Conservation (phyloP, 345 rosid genomes). For the Clarkia xantiana region DNA sequence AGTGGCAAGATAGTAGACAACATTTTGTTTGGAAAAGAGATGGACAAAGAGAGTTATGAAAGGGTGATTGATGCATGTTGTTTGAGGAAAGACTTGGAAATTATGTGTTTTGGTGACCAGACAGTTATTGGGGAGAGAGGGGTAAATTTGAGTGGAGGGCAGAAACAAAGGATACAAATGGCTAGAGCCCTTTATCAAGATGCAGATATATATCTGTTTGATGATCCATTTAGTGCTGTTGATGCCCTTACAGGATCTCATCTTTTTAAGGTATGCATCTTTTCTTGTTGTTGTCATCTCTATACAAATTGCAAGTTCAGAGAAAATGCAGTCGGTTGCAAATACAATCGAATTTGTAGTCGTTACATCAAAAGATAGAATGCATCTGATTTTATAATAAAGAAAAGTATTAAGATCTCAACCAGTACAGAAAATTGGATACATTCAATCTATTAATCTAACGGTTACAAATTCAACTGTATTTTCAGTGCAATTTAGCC, state of each 20-base stretch:
- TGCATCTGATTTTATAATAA: no score
- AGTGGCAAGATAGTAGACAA: slow-evolving; percentile 72
- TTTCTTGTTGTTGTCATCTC: not conserved
- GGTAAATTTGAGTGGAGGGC: slow-evolving; percentile 79
- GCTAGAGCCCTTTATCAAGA: slow-evolving; percentile 85
- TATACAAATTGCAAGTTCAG: no score
- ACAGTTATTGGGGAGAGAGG: slow-evolving; percentile 81
- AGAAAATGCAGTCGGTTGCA: no score
- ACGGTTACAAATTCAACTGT: no score
- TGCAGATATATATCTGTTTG: slow-evolving; percentile 69
- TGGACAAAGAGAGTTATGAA: slow-evolving; percentile 57
- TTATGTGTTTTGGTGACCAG: slow-evolving; percentile 66
- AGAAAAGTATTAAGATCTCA: no score
- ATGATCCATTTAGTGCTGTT: slow-evolving; percentile 87
- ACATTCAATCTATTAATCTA: no score
- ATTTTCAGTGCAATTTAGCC: no score
- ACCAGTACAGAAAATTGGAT: no score
- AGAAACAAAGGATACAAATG: slow-evolving; percentile 71
- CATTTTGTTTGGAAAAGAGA: slow-evolving; percentile 59
- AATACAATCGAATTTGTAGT: no score
- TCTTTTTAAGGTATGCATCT: slow-evolving; percentile 62
- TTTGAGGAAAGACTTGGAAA: slow-evolving; percentile 54
- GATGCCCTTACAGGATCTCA: slow-evolving; percentile 86
- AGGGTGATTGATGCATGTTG: slow-evolving; percentile 56
- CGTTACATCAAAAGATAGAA: no score